Base-by-base conservation (phyloP, 495 filamentous ascomycete species). In the Penicillium maclennaniae region DNA sequence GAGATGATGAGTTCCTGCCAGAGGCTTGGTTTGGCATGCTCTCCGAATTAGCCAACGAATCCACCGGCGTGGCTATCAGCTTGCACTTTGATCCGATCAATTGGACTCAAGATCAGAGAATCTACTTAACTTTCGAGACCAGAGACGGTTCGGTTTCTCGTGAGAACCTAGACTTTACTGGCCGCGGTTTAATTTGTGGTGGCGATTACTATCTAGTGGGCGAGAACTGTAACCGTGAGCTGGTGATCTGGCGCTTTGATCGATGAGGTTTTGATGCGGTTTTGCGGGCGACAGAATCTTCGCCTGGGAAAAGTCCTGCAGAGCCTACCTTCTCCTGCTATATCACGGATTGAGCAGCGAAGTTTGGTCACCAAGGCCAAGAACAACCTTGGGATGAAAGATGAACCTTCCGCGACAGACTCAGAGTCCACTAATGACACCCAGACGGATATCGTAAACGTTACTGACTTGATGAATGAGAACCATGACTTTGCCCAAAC, bases 171-270 rank as follows among this genome's bases (percentile, higher is more conserved):
- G 71, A 84, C 55, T 63, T 88, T 17, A 56, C 79, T 15, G 73
- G 60, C 0, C 77, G 73, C 55, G 84, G 83, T 4, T 78, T 74
- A 55, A 79, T 88, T 21, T 73, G 65, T 42, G 85, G 84, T 0
- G 80, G 83, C 55, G 85, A 88, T 61, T 61, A 78, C 25, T 87
- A 83, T 74, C 41, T 87, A 16, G 57, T 87, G 10, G 84, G 85
- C 5, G 80, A 86, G 64, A 83, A 83, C 55, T 49, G 60, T 2
- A 61, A 66, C 9, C 71, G 78, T 28, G 73, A 75, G 44, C 63
- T 87, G 41, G 79, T 82, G 0, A 61, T 87, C 49, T 68, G 81
- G 53, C 55, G 78, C 43, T 87, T 87, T 49, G 71, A 75, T 59
- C 60, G 62, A 51, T 72, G 41, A 62, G 47, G 3, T 14, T 1